Evolutionary conservation across 1,139 yeast genomes (phyloP).

Genomic region (Williopsis jadinii): DNA sequence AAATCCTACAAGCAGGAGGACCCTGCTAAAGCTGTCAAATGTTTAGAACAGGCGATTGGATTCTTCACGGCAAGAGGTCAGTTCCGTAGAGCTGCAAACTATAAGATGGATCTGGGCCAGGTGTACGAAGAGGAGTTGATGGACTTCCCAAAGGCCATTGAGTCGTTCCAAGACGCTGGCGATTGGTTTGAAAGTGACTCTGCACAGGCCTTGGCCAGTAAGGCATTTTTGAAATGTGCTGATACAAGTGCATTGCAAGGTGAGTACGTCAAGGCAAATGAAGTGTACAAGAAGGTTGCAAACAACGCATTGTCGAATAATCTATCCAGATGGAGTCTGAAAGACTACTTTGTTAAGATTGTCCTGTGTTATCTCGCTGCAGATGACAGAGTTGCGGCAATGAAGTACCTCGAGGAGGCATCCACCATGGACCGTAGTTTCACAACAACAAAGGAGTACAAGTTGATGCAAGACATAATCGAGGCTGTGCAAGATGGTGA

Average conservation of each 20-base stretch:
- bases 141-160: constrained; percentile 62
- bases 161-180: constrained; percentile 86
- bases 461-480: constrained; percentile 55
- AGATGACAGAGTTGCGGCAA: constrained; percentile 82
- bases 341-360: constrained; percentile 84
- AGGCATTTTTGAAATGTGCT: constrained; percentile 84
- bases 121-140: constrained; percentile 69
- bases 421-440: constrained; percentile 72
- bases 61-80: constrained; percentile 87
- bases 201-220: constrained; percentile 84
- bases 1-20: constrained; percentile 72
- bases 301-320: constrained; percentile 68
- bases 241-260: constrained; percentile 77
- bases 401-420: constrained; percentile 59
- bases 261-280: constrained; percentile 67
- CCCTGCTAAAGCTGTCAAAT: constrained; percentile 74
- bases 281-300: constrained; percentile 69
- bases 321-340: constrained; percentile 83
- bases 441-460: constrained; percentile 71
- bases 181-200: constrained; percentile 94
- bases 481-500: constrained; percentile 77
- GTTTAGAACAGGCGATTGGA: constrained; percentile 70
- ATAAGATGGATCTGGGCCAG: constrained; percentile 84
- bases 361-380: constrained; percentile 76
- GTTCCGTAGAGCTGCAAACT: constrained; percentile 93